A percentile compares a stretch with the other conserved stretches of the same genome.
Conservation (phyloP, 345 rosid genomes). For the Rhizophora mangle region DNA sequence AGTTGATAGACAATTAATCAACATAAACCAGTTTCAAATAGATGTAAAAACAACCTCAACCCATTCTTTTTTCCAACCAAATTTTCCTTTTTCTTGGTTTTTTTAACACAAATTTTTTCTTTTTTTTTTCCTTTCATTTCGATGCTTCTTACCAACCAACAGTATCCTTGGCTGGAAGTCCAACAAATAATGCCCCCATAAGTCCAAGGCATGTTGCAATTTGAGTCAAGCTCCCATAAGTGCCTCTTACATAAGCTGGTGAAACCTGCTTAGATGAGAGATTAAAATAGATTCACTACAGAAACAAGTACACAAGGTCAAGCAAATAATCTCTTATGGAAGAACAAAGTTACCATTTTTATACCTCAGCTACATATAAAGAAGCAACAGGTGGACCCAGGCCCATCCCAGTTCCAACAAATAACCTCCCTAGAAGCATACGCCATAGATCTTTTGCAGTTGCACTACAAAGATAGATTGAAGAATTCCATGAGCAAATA, state of each 20-base stretch:
- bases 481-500: constrained; percentile 7
- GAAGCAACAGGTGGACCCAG: constrained; percentile 87
- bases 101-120: neutral
- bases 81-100: too few relatives aligned
- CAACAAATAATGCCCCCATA: constrained; percentile 61
- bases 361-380: constrained; percentile 95
- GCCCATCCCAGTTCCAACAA: constrained; percentile 96
- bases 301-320: neutral
- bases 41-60: neutral
- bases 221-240: constrained; percentile 84
- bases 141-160: constrained; percentile 62
- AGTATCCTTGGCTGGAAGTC: constrained; percentile 71
- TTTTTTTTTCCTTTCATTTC: constrained; percentile 6
- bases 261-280: constrained; percentile 53
- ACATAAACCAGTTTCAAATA: constrained; percentile 2
- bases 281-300: neutral
- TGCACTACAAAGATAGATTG: constrained; percentile 57
- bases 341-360: constrained; percentile 12
- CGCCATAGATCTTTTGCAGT: constrained; percentile 67
- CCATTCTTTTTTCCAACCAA: too few relatives aligned
- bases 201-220: constrained; percentile 84
- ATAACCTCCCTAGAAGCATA: constrained; percentile 86
- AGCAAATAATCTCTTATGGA: neutral
- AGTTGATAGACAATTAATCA: neutral
- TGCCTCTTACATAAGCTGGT: constrained; percentile 86